Evolutionary conservation across 176 grass and related monocot genomes (phyloP), one percentile per base, ranked within the genome.

Genomic region (Oryza nivara): DNA sequence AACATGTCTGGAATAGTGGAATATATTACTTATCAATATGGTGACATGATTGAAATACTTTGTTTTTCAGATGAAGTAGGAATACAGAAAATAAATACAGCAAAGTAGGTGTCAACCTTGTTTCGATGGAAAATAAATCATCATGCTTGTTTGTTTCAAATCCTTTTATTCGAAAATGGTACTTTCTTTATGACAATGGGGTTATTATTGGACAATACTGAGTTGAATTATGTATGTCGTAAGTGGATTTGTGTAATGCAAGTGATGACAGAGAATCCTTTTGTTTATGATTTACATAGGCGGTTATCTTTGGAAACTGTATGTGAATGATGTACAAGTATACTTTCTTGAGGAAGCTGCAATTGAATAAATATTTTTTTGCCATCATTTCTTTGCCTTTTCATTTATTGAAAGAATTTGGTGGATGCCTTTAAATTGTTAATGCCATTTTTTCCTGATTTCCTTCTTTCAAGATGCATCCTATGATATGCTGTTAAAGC

Each of bases 401-500:
- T 60, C 74, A 67, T 70, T 74, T 25, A 47, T 35, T 78, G 25
- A 71, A 64, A 40, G 15, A 46, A 68, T 38, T 68, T 14, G 67
- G 67, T 14, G 11, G 68, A 20, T 20, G 9, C 40, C 2, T 26
- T 72, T 71, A 51, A 71, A 73, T 73, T 46, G 30, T 73, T 34
- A 11, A 11, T 46, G 16, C 9, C 70, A 8, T 34, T 28, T 8
- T 19, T 25, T 46, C 22, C 22, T 32, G 16, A 36, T 64, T 71
- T 17, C 16, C 15, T 45, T 32, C 63, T 17, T 56, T 20, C 17
- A 20, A 17, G 52, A 45, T n/a, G 66, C 61, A 80, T 43, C 56
- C 23, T 22, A 81, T 76, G 43, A 66, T 85, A 61, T 69, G 20
- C 48, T 75, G 9, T 45, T 88, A 72, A 79, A 67, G 41, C 56